These are phyloP conservation scores for Pyrus communis DNA, from an alignment of 306 rosid genomes.

Conservation along the genomic window DNA sequence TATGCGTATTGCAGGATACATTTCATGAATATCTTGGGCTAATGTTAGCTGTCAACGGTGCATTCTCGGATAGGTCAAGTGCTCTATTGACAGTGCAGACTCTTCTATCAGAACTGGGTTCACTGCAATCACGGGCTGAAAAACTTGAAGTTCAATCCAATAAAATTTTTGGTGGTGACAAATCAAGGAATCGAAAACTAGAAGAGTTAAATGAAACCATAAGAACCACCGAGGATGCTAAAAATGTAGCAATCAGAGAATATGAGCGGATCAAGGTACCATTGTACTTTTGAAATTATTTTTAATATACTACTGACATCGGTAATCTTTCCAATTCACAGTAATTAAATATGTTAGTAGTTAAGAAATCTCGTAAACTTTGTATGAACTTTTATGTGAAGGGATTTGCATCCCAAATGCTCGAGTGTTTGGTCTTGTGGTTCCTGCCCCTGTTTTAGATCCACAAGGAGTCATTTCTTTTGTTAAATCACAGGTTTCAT, in stretches of 20 bases:
- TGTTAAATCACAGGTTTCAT: not conserved
- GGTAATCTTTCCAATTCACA: not conserved
- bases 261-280: slow-evolving; percentile 88
- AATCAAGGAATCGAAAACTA: slow-evolving; percentile 59
- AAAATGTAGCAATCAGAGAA: slow-evolving; percentile 72
- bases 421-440: not conserved
- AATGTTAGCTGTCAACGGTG: slow-evolving; percentile 77
- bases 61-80: slow-evolving; percentile 83
- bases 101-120: slow-evolving; percentile 67
- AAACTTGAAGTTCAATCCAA: slow-evolving; percentile 87
- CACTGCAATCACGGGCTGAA: slow-evolving; percentile 74
- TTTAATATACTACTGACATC: not conserved
- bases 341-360: not conserved
- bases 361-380: not conserved
- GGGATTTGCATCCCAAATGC: not conserved
- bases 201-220: slow-evolving; percentile 85
- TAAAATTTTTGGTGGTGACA: slow-evolving; percentile 85
- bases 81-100: slow-evolving; percentile 89
- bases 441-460: not conserved
- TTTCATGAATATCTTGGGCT: slow-evolving; percentile 95
- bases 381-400: not conserved
- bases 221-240: slow-evolving; percentile 74
- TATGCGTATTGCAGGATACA: slow-evolving; percentile 63
- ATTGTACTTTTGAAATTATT: not conserved
- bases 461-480: not conserved